Evolutionary conservation across 768 basidiomycete genomes (phyloP).

Genomic region (Mycena vitilis): DNA sequence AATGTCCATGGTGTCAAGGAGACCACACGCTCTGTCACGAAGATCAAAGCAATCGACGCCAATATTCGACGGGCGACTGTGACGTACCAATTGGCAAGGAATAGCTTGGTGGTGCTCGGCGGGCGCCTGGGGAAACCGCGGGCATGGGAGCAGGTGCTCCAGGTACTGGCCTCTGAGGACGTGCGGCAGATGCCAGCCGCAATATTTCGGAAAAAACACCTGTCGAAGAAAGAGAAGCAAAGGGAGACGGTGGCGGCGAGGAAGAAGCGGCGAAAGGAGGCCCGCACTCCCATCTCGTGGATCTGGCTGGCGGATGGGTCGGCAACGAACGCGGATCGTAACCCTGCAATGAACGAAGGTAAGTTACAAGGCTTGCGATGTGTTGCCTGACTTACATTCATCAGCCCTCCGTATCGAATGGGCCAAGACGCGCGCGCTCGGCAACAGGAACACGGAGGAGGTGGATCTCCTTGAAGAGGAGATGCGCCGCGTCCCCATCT

Average conservation of each 20-base stretch:
- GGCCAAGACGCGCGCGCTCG: conserved; percentile 14
- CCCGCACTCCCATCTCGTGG: conserved; percentile 4
- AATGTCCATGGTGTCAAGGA: neutral
- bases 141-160: neutral
- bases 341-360: conserved; percentile 21
- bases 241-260: neutral
- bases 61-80: neutral
- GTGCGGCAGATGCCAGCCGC: neutral
- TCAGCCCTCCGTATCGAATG: conserved; percentile 23
- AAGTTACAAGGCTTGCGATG: neutral
- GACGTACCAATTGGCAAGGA: neutral
- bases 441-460: conserved; percentile 21
- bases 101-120: neutral
- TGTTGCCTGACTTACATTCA: neutral
- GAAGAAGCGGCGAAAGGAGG: conserved; percentile 2
- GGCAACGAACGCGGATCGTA: conserved; percentile 1
- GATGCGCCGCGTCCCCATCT: conserved; percentile 14
- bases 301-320: conserved; percentile 10
- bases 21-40: neutral
- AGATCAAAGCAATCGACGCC: neutral
- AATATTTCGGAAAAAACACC: neutral
- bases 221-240: neutral
- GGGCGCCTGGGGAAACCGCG: neutral
- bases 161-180: neutral
- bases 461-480: conserved; percentile 30